Evolutionary conservation across 805 yeast genomes (phyloP), one percentile per base, ranked within the genome.

Genomic region (Ogataea nakhonphanomensis): DNA sequence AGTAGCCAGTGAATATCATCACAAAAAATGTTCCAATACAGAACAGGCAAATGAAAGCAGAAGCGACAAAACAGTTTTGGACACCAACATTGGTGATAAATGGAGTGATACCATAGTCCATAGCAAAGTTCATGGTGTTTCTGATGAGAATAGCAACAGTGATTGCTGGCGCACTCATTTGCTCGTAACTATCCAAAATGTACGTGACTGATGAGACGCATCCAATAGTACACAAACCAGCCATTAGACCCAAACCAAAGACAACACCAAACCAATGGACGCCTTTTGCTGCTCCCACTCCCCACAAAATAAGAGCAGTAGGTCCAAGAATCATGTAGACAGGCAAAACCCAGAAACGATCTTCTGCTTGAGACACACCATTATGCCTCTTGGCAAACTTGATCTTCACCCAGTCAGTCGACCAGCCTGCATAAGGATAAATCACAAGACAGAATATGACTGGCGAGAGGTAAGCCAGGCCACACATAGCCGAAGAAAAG

Each of bases 81-180:
- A 68, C 62, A 1, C 85, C 85, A 37, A 67, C 58, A 46, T 71
- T 66, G 3, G 51, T 58, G 25, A 78, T 64, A 79, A 83, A 80
- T 12, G 78, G 75, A 2, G 80, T 77, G 43, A 77, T 69, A 21
- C 80, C 84, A 43, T 79, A 79, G 35, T 73, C 74, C 58, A 76
- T 70, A 3, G 76, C 81, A 53, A 80, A 80, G 11, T 76, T 73
- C 71, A 79, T 71, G 12, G 73, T 62, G 55, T 78, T 78, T 57
- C 84, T 68, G 40, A 78, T 71, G 20, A 79, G 50, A 29, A 79
- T 70, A 12, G 77, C 76, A 22, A 78, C 72, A 37, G 74, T 80
- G 35, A 78, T 70, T 1, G 78, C 76, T 31, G 73, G 74, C 5
- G 74, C 66, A 27, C 71, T 71, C 63, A 77, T 55, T 40, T 76